Base-by-base conservation (phyloP, 805 yeast species). In the Zygosaccharomyces rouxii region DNA sequence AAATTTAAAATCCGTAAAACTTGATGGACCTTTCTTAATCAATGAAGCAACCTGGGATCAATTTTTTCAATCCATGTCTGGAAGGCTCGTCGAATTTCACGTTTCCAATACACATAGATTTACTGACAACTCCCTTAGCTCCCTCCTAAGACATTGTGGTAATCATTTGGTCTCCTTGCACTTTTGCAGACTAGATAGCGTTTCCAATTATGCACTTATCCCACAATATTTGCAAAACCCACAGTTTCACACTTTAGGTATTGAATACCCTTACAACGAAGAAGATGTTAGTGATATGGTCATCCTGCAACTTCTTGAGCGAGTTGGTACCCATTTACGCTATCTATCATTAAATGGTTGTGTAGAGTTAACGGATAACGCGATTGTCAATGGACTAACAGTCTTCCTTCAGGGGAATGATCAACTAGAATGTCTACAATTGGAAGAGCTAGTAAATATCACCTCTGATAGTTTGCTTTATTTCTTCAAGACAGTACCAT, bases 11-110 rank as follows among this genome's bases (percentile, higher is more conserved):
- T 72, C 78, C 11, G 48, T 92, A 6, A 70, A 76, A n/a, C 68
- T 94, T 31, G 90, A 92, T 65, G 99, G 99, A 0, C 89, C 97
- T 0, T 94, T 94, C 62, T 69, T 94, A 55, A 83, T 94, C 40
- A 81, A 84, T 58, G 87, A 84, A 54, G 68, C 66, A 0, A 73
- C 81, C 48, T 94, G 99, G 99, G 79, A 79, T 54, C 75, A 71
- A 5, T 89, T 85, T 53, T 86, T 94, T 58, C 80, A 79, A 44
- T 54, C 60, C 1, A 71, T 78, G 52, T 86, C 85, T 1, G 64
- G 73, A 2, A 71, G 77, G 16, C 69, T 94, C 47, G 70, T 68
- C 21, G 70, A 71, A 38, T 79, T 94, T 55, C 83, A 83, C 52
- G 63, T 94, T 9, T 72, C 81, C 31, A 87, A 89, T 59, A 92